phyloP scores from a whole-genome alignment of 805 yeast species.

The Pichia kluyveri region DNA sequence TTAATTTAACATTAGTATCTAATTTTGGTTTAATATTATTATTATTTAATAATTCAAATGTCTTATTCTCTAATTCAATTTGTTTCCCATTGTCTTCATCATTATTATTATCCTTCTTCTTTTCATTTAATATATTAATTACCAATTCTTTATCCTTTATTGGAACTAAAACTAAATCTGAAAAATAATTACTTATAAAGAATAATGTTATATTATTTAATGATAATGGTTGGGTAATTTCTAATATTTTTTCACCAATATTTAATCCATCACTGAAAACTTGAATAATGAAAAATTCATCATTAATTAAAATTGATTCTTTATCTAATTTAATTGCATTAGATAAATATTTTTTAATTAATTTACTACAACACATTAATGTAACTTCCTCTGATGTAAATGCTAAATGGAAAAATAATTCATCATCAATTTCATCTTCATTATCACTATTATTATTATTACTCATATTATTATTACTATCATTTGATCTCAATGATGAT shows the following conservation, averaged over 20 bases:
- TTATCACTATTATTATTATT: background rate
- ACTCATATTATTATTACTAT: too few species aligned
- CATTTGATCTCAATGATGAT: slow-evolving; percentile 7
- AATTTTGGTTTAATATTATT: slow-evolving; percentile 37
- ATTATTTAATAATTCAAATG: slow-evolving; percentile 30
- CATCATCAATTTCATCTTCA: slow-evolving; percentile 24
- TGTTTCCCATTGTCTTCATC: background rate
- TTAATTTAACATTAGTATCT: slow-evolving; percentile 30
- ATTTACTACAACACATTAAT: slow-evolving; percentile 37
- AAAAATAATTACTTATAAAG: slow-evolving; percentile 54
- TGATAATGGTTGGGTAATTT: slow-evolving; percentile 51
- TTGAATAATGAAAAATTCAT: slow-evolving; percentile 43
- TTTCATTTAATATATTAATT: slow-evolving; percentile 31
- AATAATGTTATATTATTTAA: slow-evolving; percentile 48
- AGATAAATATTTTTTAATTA: slow-evolving; percentile 31
- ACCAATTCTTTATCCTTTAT: slow-evolving; percentile 34
- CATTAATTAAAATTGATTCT: slow-evolving; percentile 33
- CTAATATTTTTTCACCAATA: slow-evolving; percentile 45
- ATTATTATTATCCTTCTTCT: slow-evolving; percentile 8
- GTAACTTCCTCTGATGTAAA: slow-evolving; percentile 58
- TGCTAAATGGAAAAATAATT: slow-evolving; percentile 49
- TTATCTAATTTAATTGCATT: slow-evolving; percentile 30
- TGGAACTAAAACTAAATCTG: slow-evolving; percentile 58
- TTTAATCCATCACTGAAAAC: slow-evolving; percentile 52
- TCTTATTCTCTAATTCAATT: slow-evolving; percentile 22